phyloP scores from a whole-genome alignment of 192 early-diverging fungal genomes.

The Coemansia sp. region DNA sequence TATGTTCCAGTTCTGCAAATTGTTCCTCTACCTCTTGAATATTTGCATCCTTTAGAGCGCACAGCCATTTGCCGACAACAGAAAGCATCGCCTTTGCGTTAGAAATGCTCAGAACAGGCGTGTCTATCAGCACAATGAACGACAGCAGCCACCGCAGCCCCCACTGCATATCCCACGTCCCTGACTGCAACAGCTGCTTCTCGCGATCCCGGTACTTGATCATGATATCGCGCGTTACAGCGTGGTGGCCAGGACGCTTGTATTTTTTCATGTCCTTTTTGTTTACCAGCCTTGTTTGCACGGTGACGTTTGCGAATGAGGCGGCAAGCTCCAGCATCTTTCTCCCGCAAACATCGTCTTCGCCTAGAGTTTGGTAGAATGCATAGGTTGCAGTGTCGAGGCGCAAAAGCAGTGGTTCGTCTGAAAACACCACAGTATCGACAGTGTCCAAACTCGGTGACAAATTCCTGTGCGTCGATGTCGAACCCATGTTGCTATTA shows the following conservation, averaged over 20 bases:
- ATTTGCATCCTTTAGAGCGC: constrained; percentile 19
- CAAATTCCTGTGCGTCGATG: background rate
- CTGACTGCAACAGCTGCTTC: constrained; percentile 23
- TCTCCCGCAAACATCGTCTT: constrained; percentile 16
- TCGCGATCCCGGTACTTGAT: constrained; percentile 34
- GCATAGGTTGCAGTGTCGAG: constrained; percentile 35
- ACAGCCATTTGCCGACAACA: constrained; percentile 27
- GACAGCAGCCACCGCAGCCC: constrained; percentile 48
- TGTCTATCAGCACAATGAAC: constrained; percentile 31
- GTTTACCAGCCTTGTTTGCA: constrained; percentile 19
- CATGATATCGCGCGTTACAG: constrained; percentile 24
- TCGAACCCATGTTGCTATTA: background rate
- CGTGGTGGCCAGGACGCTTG: constrained; percentile 14
- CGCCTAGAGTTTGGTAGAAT: constrained; percentile 16
- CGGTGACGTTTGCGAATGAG: constrained; percentile 26
- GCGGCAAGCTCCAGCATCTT: constrained; percentile 30
- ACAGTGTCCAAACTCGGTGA: background rate
- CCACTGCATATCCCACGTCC: constrained; percentile 41
- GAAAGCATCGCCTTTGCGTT: constrained; percentile 18
- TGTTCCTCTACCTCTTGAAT: constrained; percentile 29
- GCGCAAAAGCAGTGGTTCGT: constrained; percentile 45
- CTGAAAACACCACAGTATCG: constrained; percentile 10
- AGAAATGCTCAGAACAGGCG: constrained; percentile 10
- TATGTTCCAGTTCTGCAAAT: constrained; percentile 13
- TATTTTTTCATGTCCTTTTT: constrained; percentile 43